These are phyloP conservation scores for Schizochytrium sp. DNA, from an alignment of 108 stramenopile genomes.

Conservation along the genomic window DNA sequence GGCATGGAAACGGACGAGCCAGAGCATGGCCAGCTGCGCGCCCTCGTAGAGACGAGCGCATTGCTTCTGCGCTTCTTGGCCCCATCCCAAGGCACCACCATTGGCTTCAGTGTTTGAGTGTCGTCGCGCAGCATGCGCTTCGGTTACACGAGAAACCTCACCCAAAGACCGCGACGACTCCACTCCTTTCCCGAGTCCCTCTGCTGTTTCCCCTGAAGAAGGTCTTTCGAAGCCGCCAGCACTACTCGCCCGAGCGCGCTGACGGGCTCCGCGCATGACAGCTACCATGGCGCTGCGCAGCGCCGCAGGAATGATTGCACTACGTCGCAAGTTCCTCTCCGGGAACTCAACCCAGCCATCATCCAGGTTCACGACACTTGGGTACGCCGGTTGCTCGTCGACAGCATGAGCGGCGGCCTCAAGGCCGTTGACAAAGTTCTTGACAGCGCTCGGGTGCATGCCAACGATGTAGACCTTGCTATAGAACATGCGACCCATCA, in stretches of 20 bases:
- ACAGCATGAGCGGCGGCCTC: neutral
- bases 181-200: too few relatives aligned
- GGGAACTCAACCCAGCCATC: slow-evolving; percentile 4
- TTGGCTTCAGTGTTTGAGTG: neutral
- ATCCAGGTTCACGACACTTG: neutral
- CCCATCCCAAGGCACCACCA: neutral
- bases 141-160: neutral
- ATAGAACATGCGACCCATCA: neutral
- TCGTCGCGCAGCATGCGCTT: neutral
- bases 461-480: neutral
- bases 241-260: too few relatives aligned
- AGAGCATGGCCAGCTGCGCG: neutral
- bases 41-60: neutral
- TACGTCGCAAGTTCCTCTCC: neutral
- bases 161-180: too few relatives aligned
- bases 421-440: neutral
- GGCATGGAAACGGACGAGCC: neutral
- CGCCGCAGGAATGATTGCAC: neutral
- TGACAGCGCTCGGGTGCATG: neutral
- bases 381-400: neutral
- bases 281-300: neutral
- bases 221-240: too few relatives aligned
- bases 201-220: too few relatives aligned
- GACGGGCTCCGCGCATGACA: neutral
- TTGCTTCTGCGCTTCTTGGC: neutral